These are phyloP conservation scores for Paradendryphiella salina DNA, from an alignment of 2,329 filamentous ascomycete genomes.

Conservation along the genomic window DNA sequence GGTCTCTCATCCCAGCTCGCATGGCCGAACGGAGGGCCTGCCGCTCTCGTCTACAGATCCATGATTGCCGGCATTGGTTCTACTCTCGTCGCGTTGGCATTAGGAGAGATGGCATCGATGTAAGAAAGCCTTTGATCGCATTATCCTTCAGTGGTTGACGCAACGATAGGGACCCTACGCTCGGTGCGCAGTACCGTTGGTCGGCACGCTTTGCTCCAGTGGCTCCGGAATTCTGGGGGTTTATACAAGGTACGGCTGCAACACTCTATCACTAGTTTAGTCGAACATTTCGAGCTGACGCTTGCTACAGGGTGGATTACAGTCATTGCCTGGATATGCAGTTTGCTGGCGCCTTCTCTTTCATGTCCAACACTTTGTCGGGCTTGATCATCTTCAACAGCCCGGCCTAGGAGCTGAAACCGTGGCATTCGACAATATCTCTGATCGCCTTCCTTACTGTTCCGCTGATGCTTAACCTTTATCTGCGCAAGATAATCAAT, in stretches of 20 bases:
- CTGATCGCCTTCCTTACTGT: conserved; percentile 46
- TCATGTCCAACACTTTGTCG: conserved; percentile 17
- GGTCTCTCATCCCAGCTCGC: conserved; percentile 18
- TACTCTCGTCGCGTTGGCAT: conserved; percentile 33
- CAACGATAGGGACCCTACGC: conserved; percentile 10
- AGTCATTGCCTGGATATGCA: conserved; percentile 42
- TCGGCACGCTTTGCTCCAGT: conserved; percentile 21
- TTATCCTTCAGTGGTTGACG: not conserved
- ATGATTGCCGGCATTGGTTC: conserved; percentile 25
- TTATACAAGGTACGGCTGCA: conserved; percentile 19
- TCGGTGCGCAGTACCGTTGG: conserved; percentile 34
- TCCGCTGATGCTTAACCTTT: conserved; percentile 48
- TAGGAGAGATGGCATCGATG: conserved; percentile 34
- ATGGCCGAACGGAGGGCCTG: conserved; percentile 26
- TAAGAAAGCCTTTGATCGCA: conserved; percentile 15
- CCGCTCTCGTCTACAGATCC: conserved; percentile 22
- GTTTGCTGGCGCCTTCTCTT: conserved; percentile 21
- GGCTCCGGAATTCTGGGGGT: conserved; percentile 24
- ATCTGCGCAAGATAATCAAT: conserved; percentile 49
- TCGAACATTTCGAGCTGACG: not conserved
- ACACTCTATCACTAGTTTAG: not conserved
- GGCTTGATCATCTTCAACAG: conserved; percentile 42
- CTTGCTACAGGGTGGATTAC: conserved; percentile 38
- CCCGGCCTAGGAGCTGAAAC: conserved; percentile 37
- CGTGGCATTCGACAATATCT: conserved; percentile 55